phyloP scores from a whole-genome alignment of 2,329 filamentous ascomycete genomes.

The Huntiella omanensis region DNA sequence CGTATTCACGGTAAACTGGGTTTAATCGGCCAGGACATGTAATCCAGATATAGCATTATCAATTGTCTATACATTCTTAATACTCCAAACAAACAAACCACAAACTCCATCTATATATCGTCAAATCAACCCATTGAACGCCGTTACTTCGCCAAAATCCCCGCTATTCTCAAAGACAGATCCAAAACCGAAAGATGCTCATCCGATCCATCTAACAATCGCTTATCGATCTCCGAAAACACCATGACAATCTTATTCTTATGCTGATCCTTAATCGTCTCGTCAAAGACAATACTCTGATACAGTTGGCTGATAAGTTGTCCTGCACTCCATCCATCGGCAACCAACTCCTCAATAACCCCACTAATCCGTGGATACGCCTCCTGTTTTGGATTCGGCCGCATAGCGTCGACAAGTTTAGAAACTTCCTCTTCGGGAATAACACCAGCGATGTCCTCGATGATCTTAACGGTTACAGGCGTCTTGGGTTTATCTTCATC shows the following conservation, averaged over 20 bases:
- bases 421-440: conserved; percentile 63
- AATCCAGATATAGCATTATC: neutral
- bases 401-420: conserved; percentile 53
- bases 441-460: conserved; percentile 92
- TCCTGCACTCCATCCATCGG: conserved; percentile 89
- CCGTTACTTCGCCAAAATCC: conserved; percentile 35
- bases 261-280: conserved; percentile 62
- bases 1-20: conserved; percentile 34
- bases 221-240: conserved; percentile 90
- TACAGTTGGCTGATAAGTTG: conserved; percentile 81
- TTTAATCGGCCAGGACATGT: conserved; percentile 23
- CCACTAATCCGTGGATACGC: conserved; percentile 58
- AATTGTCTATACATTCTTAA: neutral
- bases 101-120: conserved; percentile 1
- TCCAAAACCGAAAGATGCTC: conserved; percentile 87
- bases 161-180: conserved; percentile 61
- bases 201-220: conserved; percentile 82
- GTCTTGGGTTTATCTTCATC: conserved; percentile 32
- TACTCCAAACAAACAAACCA: neutral
- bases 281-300: conserved; percentile 64
- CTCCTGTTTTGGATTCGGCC: conserved; percentile 43
- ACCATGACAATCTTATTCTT: conserved; percentile 80
- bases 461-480: conserved; percentile 52
- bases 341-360: conserved; percentile 76
- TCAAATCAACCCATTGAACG: neutral